Evolutionary conservation across 768 basidiomycete genomes (phyloP).

Genomic region (Phanerochaete sordida): DNA sequence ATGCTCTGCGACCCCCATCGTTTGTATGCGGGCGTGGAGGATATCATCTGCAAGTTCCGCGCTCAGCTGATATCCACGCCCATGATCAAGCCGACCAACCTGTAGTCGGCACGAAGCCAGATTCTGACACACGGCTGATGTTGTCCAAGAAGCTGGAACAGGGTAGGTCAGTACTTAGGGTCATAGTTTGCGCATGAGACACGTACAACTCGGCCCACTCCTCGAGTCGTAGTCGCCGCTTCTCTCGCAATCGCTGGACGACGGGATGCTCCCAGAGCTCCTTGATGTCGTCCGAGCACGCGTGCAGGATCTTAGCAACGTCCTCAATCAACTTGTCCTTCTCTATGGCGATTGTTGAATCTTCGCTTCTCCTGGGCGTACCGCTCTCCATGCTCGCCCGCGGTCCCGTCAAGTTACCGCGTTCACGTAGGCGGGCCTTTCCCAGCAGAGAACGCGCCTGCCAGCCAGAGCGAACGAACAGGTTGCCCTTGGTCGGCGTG

Average conservation of each 20-base stretch:
- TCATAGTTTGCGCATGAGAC: not conserved
- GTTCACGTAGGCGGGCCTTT: conserved; percentile 28
- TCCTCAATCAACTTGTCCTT: conserved; percentile 58
- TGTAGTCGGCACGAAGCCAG: conserved; percentile 70
- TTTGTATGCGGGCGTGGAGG: conserved; percentile 85
- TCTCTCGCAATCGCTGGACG: conserved; percentile 64
- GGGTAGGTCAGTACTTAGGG: conserved; percentile 13
- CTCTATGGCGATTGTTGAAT: conserved; percentile 20
- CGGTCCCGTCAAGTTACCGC: conserved; percentile 21
- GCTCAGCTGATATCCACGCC: conserved; percentile 15
- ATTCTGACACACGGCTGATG: conserved; percentile 65
- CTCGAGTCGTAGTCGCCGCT: conserved; percentile 71
- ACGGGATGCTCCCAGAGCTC: conserved; percentile 71
- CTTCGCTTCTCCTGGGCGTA: conserved; percentile 19
- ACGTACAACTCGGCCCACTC: conserved; percentile 90
- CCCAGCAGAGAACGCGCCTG: conserved; percentile 58
- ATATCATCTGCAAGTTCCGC: conserved; percentile 60
- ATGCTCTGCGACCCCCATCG: conserved; percentile 86
- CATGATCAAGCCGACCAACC: conserved; percentile 38
- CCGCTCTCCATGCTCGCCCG: conserved; percentile 27
- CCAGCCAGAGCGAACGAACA: conserved; percentile 81
- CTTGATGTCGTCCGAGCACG: conserved; percentile 60
- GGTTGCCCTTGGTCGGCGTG: conserved; percentile 61
- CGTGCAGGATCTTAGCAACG: conserved; percentile 55
- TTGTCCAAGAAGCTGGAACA: conserved; percentile 65